phyloP scores from a whole-genome alignment of 2,329 filamentous ascomycete species.

The Amphichorda felina region DNA sequence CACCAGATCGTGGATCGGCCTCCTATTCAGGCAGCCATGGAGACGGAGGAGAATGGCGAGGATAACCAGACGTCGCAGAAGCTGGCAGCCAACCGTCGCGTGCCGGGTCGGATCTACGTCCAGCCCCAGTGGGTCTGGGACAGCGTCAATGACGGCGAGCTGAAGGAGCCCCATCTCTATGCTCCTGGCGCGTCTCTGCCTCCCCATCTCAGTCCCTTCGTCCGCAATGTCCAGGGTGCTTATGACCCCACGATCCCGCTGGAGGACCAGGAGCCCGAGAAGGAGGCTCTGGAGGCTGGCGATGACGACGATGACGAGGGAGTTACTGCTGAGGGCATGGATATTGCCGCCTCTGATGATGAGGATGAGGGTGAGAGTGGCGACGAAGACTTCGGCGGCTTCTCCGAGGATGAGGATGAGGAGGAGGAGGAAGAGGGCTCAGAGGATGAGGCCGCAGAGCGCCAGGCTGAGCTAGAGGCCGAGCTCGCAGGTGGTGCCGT shows the following conservation, averaged over 20 bases:
- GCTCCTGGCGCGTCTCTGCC: slow-evolving; percentile 82
- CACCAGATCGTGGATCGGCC: slow-evolving; percentile 95
- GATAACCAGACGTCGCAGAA: slow-evolving; percentile 53
- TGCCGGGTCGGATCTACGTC: slow-evolving; percentile 85
- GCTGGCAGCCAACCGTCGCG: slow-evolving; percentile 52
- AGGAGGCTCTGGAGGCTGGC: slow-evolving; percentile 63
- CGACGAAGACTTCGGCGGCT: slow-evolving; percentile 38
- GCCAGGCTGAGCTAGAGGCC: slow-evolving; percentile 86
- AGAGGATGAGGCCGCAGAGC: slow-evolving; percentile 56
- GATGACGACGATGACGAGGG: slow-evolving; percentile 39
- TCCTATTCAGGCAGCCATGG: slow-evolving; percentile 48
- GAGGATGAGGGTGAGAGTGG: slow-evolving; percentile 34
- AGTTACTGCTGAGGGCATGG: slow-evolving; percentile 35
- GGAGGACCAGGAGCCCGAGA: slow-evolving; percentile 79
- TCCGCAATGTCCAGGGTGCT: slow-evolving; percentile 72
- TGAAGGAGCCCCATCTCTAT: slow-evolving; percentile 79
- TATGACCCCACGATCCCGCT: slow-evolving; percentile 86
- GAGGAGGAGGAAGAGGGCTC: slow-evolving; percentile 25
- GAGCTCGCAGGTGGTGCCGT: slow-evolving; percentile 65
- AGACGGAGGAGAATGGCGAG: slow-evolving; percentile 37
- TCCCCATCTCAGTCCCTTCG: slow-evolving; percentile 92
- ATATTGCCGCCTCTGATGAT: slow-evolving; percentile 33
- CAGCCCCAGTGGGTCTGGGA: slow-evolving; percentile 99
- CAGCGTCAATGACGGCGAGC: slow-evolving; percentile 80
- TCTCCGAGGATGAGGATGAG: slow-evolving; percentile 32